Evolutionary conservation across 805 yeast genomes (phyloP), one percentile per base, ranked within the genome.

Genomic region (Pichia ethanolica): DNA sequence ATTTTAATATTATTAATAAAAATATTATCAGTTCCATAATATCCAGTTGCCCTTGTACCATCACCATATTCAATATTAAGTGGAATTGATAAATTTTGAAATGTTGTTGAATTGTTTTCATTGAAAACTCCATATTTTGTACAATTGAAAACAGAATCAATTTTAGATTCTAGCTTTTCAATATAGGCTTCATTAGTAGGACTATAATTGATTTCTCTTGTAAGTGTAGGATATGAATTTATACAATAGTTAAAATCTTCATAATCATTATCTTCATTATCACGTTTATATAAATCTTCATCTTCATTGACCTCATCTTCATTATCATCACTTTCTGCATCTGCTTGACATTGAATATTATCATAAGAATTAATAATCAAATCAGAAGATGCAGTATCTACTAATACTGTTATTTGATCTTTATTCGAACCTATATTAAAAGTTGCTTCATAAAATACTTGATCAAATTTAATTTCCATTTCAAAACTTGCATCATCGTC

Each of bases 351-450:
- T 7, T 25, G 14, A 3, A 13, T 3, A 38, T 54, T 52, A 13
- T 45, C n/a, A 4, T 25, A 20, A n/a, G 50, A 30, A 39, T 73
- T 70, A 9, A 82, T 77, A 84, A 86, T 81, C 13, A 83, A 65
- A 58, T 83, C 89, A 0, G 83, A 73, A 0, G 87, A 81, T 1
- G 87, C 89, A 1, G 88, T 82, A 56, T 83, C 89, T 12, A 83
- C 57, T 32, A 79, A 60, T 10, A 82, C 73, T 10, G 68, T 68
- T 4, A 82, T 67, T 20, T 66, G 63, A 56, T 80, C 81, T 1
- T 69, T 59, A 1, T 81, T 75, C 0, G 83, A 73, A 5, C 89
- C 89, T 32, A 83, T 59, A 25, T 62, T 52, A 28, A 76, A 47
- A 4, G 65, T 63, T 3, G 71, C 73, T 4, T 74, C 62, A 53